These are phyloP conservation scores for Beta corolliflora DNA, from an alignment of 179 eudicot species.

Conservation along the genomic window DNA sequence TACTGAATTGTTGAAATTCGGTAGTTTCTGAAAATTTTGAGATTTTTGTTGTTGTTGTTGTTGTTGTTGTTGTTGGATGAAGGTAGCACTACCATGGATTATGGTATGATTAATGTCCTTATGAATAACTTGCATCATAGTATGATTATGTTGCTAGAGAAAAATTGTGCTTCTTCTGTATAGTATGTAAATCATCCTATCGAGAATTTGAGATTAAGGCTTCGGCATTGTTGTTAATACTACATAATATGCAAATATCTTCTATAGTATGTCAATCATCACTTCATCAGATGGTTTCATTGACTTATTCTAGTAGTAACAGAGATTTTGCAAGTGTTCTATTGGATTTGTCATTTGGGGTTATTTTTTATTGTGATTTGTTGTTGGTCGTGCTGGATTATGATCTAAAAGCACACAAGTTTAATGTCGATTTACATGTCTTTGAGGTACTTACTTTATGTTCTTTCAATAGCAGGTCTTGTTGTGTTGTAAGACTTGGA, in stretches of 20 bases:
- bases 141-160: background rate
- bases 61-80: background rate
- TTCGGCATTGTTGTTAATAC: no score
- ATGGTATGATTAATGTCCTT: background rate
- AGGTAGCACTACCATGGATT: background rate
- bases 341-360: conserved; percentile 5
- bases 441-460: background rate
- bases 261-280: background rate
- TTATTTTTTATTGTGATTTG: background rate
- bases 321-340: background rate
- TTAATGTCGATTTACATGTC: background rate
- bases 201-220: no score
- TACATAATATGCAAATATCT: no score
- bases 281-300: background rate
- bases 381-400: background rate
- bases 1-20: no score
- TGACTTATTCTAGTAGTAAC: background rate
- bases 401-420: background rate
- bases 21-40: no score
- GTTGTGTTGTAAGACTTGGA: background rate
- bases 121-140: background rate
- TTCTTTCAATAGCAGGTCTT: conserved; percentile 23
- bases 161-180: background rate
- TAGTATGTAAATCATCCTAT: no score
- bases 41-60: no score